phyloP scores from a whole-genome alignment of 2,329 filamentous ascomycete species.

The Paecilomyces formosus region DNA sequence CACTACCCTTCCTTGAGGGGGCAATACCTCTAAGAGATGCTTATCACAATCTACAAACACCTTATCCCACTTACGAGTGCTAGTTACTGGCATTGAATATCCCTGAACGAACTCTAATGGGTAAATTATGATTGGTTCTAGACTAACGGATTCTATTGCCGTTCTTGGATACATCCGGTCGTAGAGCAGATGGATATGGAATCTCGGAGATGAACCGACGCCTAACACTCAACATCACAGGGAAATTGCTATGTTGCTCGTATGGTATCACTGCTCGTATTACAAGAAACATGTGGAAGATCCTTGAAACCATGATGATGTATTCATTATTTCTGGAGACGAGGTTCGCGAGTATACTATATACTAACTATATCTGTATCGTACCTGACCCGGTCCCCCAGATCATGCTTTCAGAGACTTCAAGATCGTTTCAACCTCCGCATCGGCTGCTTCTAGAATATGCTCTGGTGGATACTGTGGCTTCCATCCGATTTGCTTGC shows the following conservation, averaged over 20 bases:
- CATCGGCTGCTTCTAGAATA: constrained; percentile 39
- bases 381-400: neutral
- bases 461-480: constrained; percentile 37
- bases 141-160: neutral
- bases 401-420: neutral
- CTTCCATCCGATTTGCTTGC: constrained; percentile 40
- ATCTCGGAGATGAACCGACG: neutral
- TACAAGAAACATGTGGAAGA: too few relatives aligned
- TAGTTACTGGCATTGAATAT: too few relatives aligned
- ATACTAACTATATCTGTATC: too few relatives aligned
- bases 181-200: neutral
- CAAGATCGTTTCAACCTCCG: constrained; percentile 41
- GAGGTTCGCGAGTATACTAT: neutral
- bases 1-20: too few relatives aligned
- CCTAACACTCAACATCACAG: neutral
- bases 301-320: too few relatives aligned
- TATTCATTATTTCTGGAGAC: too few relatives aligned
- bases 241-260: neutral
- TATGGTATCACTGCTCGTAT: too few relatives aligned
- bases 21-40: too few relatives aligned
- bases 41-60: too few relatives aligned
- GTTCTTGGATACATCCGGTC: too few relatives aligned
- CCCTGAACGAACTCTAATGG: too few relatives aligned
- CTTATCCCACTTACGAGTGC: too few relatives aligned
- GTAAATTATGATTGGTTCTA: neutral